Evolutionary conservation across 2,329 filamentous ascomycete species (phyloP), one percentile per base, ranked within the genome.

Genomic region (Proliferodiscus dingleyae): DNA sequence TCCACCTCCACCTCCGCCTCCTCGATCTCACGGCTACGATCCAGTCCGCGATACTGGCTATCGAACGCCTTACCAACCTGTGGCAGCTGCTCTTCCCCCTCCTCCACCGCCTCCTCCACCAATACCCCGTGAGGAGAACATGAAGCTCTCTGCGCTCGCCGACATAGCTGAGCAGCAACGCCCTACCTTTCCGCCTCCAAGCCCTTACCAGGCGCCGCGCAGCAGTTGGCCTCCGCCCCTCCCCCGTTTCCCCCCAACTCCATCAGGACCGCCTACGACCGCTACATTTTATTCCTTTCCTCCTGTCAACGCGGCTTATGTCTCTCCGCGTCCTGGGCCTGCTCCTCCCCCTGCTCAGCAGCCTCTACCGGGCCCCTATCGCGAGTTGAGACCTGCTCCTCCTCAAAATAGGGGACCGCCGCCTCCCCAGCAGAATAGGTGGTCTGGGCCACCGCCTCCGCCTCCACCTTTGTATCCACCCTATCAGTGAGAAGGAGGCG

Each of bases 351-450:
- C 38, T 15, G n/a, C n/a, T n/a, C n/a, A n/a, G n/a, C 13, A 28
- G 33, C 19, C 22, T 38, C 22, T 38, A 26, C 36, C 28, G 7
- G 40, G 42, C 11, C 16, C 38, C 29, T 51, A 46, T 18, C 37
- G 54, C 11, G 48, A 53, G 21, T 34, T 57, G 2, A 39, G 50
- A 39, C 54, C 54, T 24, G 50, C 54, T 13, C 52, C 50, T 34
- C 50, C 52, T 22, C 44, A 47, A 24, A 51, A 45, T 36, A 38
- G n/a, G n/a, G n/a, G 38, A 19, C 33, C 33, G 5, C 42, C 37
- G 7, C 46, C 43, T 18, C 37, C 16, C 26, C 40, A 21, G 26
- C 23, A 13, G 24, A 41, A 16, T 18, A n/a, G 10, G 32, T 34
- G 32, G 32, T 34, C 15, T 15, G n/a, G n/a, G 15, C 15, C n/a